Evolutionary conservation across 1,284 basidiomycete species (phyloP).

Genomic region (Pseudozyma thailandica): DNA sequence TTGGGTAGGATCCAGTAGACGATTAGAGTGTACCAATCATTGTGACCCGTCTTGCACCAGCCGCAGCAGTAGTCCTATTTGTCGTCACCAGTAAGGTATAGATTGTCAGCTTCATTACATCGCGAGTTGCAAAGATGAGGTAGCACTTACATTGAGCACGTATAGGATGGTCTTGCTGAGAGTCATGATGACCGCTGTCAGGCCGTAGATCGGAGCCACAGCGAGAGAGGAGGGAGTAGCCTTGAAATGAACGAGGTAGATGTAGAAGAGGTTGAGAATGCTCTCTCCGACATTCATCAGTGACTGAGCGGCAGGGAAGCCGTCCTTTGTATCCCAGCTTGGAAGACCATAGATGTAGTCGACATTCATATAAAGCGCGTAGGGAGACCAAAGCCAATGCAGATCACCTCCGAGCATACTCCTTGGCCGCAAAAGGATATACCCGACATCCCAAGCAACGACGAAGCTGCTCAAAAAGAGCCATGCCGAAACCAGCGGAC

Average conservation of each 20-base stretch:
- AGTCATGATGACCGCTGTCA: constrained; percentile 79
- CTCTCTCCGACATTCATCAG: constrained; percentile 84
- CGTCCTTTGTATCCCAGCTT: constrained; percentile 75
- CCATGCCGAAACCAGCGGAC: constrained; percentile 38
- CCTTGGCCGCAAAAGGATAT: constrained; percentile 54
- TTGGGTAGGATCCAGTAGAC: constrained; percentile 81
- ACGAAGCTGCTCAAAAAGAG: constrained; percentile 43
- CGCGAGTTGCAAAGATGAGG: too few relatives aligned
- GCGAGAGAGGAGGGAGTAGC: constrained; percentile 72
- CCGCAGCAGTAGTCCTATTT: constrained; percentile 68
- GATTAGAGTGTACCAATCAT: constrained; percentile 73
- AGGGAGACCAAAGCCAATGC: constrained; percentile 38
- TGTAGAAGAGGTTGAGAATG: constrained; percentile 76
- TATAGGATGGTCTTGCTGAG: constrained; percentile 84
- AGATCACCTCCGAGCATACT: constrained; percentile 70
- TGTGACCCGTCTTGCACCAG: constrained; percentile 80
- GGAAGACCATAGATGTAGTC: constrained; percentile 80
- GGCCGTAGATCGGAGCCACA: constrained; percentile 75
- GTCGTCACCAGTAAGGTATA: too few relatives aligned
- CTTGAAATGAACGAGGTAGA: constrained; percentile 77
- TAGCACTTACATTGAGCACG: constrained; percentile 44
- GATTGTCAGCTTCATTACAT: too few relatives aligned
- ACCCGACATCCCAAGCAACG: constrained; percentile 56
- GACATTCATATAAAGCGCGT: constrained; percentile 76
- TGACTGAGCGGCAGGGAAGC: constrained; percentile 88